phyloP scores from a whole-genome alignment of 192 early-diverging fungal genomes.

The Radiomyces spectabilis region DNA sequence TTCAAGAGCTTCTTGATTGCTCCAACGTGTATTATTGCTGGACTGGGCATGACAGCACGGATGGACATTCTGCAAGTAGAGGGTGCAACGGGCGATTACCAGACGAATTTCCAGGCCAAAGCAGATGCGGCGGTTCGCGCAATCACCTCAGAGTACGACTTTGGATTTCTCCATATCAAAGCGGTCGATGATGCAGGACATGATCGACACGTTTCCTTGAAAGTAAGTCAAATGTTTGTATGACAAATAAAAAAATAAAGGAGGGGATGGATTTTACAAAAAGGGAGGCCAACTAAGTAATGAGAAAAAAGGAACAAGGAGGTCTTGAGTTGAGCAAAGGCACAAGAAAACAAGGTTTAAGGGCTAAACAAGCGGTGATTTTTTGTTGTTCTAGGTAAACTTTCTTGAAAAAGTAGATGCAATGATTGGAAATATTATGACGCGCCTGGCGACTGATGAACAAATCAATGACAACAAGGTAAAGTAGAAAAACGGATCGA shows the following conservation, averaged over 20 bases:
- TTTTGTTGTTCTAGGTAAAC: background rate
- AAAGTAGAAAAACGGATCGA: background rate
- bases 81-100: conserved; percentile 27
- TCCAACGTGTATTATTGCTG: conserved; percentile 30
- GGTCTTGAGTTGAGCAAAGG: background rate
- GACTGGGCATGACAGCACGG: conserved; percentile 23
- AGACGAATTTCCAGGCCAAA: conserved; percentile 18
- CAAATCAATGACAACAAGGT: background rate
- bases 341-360: no score
- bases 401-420: conserved; percentile 9
- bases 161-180: conserved; percentile 29
- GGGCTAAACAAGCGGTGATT: no score
- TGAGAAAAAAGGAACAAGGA: background rate
- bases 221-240: conserved; percentile 6
- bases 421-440: conserved; percentile 3
- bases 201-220: conserved; percentile 14
- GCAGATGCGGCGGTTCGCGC: conserved; percentile 7
- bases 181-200: conserved; percentile 31
- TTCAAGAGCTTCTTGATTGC: conserved; percentile 24
- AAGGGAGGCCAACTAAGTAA: no score
- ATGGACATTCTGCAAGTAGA: conserved; percentile 22
- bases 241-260: no score
- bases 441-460: background rate
- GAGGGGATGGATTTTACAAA: conserved; percentile 13
- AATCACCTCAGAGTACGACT: conserved; percentile 10